phyloP scores from a whole-genome alignment of 805 yeast species.

The Priceomyces melissophilus region DNA sequence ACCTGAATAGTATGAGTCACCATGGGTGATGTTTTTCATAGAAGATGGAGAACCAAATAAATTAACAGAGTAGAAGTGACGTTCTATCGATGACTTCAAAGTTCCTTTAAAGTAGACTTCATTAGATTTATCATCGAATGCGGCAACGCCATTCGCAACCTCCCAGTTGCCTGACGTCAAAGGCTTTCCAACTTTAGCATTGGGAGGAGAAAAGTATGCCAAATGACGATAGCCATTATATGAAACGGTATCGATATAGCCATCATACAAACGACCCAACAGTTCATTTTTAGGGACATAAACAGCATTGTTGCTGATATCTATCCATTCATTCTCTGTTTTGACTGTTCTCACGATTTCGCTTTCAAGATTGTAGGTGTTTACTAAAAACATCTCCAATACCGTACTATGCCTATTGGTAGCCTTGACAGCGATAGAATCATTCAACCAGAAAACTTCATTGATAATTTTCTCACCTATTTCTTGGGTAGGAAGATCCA shows the following conservation, averaged over 20 bases:
- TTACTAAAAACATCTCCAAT: constrained; percentile 48
- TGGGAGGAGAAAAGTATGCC: constrained; percentile 77
- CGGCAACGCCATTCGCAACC: constrained; percentile 66
- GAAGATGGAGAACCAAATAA: constrained; percentile 50
- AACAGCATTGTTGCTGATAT: constrained; percentile 36
- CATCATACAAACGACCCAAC: constrained; percentile 41
- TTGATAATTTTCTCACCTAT: constrained; percentile 51
- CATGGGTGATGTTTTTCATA: constrained; percentile 33
- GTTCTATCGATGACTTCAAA: constrained; percentile 71
- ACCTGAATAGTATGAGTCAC: constrained; percentile 64
- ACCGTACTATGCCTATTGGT: constrained; percentile 60
- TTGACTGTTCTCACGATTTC: constrained; percentile 41
- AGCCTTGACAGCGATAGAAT: constrained; percentile 52
- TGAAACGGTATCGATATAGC: constrained; percentile 76
- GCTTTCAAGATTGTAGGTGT: constrained; percentile 26
- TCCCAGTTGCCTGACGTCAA: constrained; percentile 82
- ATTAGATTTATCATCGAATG: constrained; percentile 47
- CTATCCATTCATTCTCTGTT: constrained; percentile 59
- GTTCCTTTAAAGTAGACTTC: constrained; percentile 67
- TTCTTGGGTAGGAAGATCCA: constrained; percentile 16
- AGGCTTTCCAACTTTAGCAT: constrained; percentile 42
- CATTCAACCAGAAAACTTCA: constrained; percentile 56
- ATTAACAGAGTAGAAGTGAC: constrained; percentile 74
- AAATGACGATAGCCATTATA: constrained; percentile 66
- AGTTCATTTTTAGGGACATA: constrained; percentile 35